Evolutionary conservation across 768 basidiomycete species (phyloP).

Genomic region (Mycena chlorophos): DNA sequence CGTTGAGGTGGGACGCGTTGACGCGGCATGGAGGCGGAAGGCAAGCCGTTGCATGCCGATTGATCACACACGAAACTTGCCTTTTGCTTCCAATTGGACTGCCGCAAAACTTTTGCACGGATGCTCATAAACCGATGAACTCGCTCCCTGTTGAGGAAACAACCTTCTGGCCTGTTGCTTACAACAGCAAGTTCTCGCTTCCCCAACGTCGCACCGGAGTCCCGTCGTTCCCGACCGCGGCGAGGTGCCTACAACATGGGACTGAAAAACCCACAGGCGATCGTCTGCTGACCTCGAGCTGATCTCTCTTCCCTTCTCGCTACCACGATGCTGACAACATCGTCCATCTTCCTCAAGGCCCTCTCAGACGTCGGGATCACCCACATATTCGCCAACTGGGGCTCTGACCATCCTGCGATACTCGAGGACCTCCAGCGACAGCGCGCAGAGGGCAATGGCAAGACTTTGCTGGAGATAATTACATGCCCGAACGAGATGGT

Average conservation of each 20-base stretch:
- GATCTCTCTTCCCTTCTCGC: neutral
- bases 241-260: too few relatives aligned
- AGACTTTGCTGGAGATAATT: slow-evolving; percentile 51
- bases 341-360: slow-evolving; percentile 60
- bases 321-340: slow-evolving; percentile 52
- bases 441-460: slow-evolving; percentile 37
- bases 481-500: slow-evolving; percentile 81
- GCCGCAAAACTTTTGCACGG: too few relatives aligned
- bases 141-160: too few relatives aligned
- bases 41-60: neutral
- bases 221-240: neutral
- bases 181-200: neutral
- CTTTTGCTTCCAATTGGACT: too few relatives aligned
- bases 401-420: slow-evolving; percentile 71
- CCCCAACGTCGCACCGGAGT: neutral
- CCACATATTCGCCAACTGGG: slow-evolving; percentile 75
- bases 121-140: too few relatives aligned
- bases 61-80: too few relatives aligned
- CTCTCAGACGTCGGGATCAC: slow-evolving; percentile 60
- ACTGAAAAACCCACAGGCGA: too few relatives aligned
- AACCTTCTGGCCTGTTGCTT: too few relatives aligned
- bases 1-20: neutral
- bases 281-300: neutral
- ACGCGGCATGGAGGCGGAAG: neutral
- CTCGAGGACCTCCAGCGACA: slow-evolving; percentile 69